Conservation (phyloP, 768 basidiomycete genomes). For the Clitopilus passeckerianus region DNA sequence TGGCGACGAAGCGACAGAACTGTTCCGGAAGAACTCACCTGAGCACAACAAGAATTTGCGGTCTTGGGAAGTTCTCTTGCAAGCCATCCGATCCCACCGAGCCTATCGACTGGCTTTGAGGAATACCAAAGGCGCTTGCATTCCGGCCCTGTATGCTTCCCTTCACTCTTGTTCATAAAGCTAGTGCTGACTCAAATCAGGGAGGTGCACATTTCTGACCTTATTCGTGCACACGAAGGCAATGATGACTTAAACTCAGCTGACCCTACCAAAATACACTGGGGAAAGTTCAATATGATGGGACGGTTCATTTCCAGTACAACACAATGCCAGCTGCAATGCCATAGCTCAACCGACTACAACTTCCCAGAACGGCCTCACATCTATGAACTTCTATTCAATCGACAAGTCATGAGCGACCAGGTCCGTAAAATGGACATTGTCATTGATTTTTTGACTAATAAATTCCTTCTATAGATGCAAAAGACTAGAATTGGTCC, state of each 20-base stretch:
- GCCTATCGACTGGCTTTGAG: slow-evolving; percentile 88
- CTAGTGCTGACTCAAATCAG: slow-evolving; percentile 32
- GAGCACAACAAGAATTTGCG: slow-evolving; percentile 72
- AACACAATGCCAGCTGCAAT: slow-evolving; percentile 72
- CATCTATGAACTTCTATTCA: slow-evolving; percentile 52
- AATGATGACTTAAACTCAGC: slow-evolving; percentile 68
- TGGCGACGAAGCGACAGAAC: slow-evolving; percentile 72
- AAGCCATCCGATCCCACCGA: slow-evolving; percentile 76
- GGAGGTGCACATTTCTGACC: slow-evolving; percentile 88
- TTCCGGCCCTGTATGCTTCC: slow-evolving; percentile 73
- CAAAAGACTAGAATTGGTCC: slow-evolving; percentile 60
- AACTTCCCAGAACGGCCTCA: slow-evolving; percentile 51
- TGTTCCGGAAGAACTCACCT: slow-evolving; percentile 61
- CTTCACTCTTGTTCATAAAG: slow-evolving; percentile 1
- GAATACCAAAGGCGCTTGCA: slow-evolving; percentile 80
- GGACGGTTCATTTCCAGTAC: slow-evolving; percentile 80
- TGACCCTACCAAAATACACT: slow-evolving; percentile 76
- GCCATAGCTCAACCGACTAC: slow-evolving; percentile 55
- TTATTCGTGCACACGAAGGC: slow-evolving; percentile 83
- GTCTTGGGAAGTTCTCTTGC: slow-evolving; percentile 82
- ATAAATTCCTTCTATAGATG: slow-evolving; percentile 37
- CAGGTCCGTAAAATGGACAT: slow-evolving; percentile 41
- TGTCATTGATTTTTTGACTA: neutral
- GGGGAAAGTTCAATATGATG: slow-evolving; percentile 95
- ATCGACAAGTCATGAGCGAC: slow-evolving; percentile 58